Base-by-base conservation (phyloP, 805 yeast species). In the Wickerhamiella nectarea region DNA sequence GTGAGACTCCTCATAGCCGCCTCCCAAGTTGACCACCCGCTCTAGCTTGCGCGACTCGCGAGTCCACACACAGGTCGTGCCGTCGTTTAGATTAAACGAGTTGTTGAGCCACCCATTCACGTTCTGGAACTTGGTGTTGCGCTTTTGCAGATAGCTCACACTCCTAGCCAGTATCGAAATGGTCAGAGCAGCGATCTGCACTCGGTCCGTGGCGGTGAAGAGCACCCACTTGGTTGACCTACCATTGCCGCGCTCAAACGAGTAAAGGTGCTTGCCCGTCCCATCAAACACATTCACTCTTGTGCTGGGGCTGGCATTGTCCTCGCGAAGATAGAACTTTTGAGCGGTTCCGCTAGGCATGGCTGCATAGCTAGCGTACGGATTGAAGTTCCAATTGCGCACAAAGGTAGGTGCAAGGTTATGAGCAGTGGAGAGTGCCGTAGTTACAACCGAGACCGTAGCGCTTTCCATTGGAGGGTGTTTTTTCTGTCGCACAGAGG, bases 61-160 rank as follows among this genome's bases (percentile, higher is more conserved):
- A 1, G 72, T 63, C 82, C 82, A 76, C 19, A 64, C 70, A 54
- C 72, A 74, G 47, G 70, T 66, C 44, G 65, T 62, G 2, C 80
- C 81, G 50, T 74, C 76, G 38, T 56, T 58, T 24, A 73, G 59
- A 49, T 69, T 68, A 56, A 75, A 76, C 22, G 21, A 18, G 20
- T 40, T 36, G 28, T 35, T 22, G 43, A 40, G 37, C 7, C 18
- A 18, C 25, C 43, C 43, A 15, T 19, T 15, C 15, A 44, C 4
- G 28, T n/a, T 29, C 15, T 41, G 43, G 40, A 29, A 39, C 21
- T 34, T 31, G 12, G 39, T 28, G 28, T 29, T 26, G 4, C 41
- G 44, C 28, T 39, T 44, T 9, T 18, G 36, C 34, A 35, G 31
- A 35, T 38, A 44, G 33, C 22, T 20, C 18, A 44, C 22, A 28